Conservation (phyloP, 176 grass and related monocot genomes). For the Guadua angustifolia region DNA sequence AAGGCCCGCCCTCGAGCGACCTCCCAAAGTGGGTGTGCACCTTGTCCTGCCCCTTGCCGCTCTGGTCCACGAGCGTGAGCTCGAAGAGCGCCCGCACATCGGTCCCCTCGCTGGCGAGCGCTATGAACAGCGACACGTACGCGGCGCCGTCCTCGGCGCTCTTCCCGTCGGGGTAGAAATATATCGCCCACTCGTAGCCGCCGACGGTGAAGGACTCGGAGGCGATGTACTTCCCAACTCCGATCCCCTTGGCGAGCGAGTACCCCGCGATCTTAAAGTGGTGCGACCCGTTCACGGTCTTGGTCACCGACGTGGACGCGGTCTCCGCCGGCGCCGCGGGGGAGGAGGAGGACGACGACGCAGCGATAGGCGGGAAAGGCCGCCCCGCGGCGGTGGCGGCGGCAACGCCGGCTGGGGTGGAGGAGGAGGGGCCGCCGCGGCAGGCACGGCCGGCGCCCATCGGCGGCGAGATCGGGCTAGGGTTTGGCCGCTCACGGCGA, state of each 20-base stretch:
- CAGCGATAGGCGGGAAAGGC: slow-evolving; percentile 51
- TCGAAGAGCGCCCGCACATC: slow-evolving; percentile 96
- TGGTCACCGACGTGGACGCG: slow-evolving; percentile 85
- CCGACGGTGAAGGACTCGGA: slow-evolving; percentile 85
- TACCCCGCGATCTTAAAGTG: slow-evolving; percentile 89
- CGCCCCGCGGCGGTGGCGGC: slow-evolving; percentile 12
- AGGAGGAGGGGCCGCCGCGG: slow-evolving; percentile 55
- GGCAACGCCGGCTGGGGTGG: not conserved
- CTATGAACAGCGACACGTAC: slow-evolving; percentile 96
- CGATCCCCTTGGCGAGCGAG: slow-evolving; percentile 85
- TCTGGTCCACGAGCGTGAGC: slow-evolving; percentile 90
- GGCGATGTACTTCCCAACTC: slow-evolving; percentile 88
- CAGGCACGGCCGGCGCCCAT: slow-evolving; percentile 52
- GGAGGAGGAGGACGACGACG: slow-evolving; percentile 27
- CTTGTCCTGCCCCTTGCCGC: slow-evolving; percentile 86
- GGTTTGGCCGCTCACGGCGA: slow-evolving; percentile 24
- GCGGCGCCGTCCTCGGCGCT: slow-evolving; percentile 77
- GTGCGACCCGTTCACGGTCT: slow-evolving; percentile 91
- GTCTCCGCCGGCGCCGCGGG: slow-evolving; percentile 56
- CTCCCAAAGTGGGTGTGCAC: slow-evolving; percentile 89
- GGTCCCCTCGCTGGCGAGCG: slow-evolving; percentile 86
- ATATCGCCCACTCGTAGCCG: slow-evolving; percentile 92
- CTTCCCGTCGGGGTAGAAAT: slow-evolving; percentile 98
- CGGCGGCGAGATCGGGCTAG: slow-evolving; percentile 25
- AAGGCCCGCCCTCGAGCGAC: slow-evolving; percentile 81